Evolutionary conservation across 2,329 filamentous ascomycete species (phyloP), one percentile per base, ranked within the genome.

Genomic region (Claviceps lovelessii): DNA sequence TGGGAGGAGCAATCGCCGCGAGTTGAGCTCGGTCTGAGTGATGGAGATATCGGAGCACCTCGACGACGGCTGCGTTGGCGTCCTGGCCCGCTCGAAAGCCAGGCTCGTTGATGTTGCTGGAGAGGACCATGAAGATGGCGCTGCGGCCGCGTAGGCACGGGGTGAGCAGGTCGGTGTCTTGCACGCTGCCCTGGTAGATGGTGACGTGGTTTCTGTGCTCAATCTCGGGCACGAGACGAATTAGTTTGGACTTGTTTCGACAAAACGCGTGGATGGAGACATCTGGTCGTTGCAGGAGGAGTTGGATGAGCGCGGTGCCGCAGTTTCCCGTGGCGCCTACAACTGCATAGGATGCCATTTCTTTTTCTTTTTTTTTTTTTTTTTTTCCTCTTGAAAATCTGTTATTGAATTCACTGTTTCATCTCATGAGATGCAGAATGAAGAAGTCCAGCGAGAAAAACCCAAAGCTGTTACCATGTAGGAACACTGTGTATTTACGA

Each of bases 21-120:
- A 15, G 29, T 4, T 6, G 31, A 33, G 31, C 31, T 9, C 31
- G 1, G 5, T 7, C 33, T 28, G 3, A 7, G 2, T 3, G 28
- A 4, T 67, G 31, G 5, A 59, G 58, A 4, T 17, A 17, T 1
- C 45, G 42, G 15, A 53, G 31, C 0, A 71, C 72, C 0, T 54
- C 37, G 17, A 77, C 60, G 1, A 77, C 64, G 23, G 56, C 58
- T 2, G 55, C 23, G 0, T 70, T 65, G 2, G 61, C 63, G 57
- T 76, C 70, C 51, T 70, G 66, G 2, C 61, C 61, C 2, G 76
- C 55, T 19, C 61, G 62, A 51, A 64, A 70, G 10, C 68, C 68
- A 0, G 75, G 75, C 1, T 72, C 58, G 61, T 76, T 74, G 62
- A 73, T 69, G 56, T 72, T 73, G 35, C 64, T 71, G 1, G 69